phyloP scores from a whole-genome alignment of 257 asterid species.

The Capsicum pubescens region DNA sequence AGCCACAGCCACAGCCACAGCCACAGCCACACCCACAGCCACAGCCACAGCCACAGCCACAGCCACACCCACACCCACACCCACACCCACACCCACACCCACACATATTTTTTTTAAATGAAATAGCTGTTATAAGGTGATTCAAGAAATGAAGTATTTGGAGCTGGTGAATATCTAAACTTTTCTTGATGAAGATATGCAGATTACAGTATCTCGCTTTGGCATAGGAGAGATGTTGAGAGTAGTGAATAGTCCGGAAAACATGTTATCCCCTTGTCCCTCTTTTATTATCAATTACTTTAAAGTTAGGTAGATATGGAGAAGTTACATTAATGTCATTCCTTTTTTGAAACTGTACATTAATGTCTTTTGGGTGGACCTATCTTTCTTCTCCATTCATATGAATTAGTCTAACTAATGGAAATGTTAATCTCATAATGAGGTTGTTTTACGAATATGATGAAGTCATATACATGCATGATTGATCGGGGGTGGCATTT shows the following conservation, averaged over 20 bases:
- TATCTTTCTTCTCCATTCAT: background rate
- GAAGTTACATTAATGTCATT: background rate
- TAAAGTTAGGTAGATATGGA: background rate
- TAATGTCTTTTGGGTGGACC: background rate
- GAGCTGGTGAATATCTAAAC: background rate
- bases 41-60: no score
- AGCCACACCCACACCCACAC: no score
- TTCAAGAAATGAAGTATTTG: background rate
- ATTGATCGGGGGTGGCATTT: background rate
- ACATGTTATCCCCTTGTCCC: background rate
- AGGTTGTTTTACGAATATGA: background rate
- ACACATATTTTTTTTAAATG: background rate
- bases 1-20: no score
- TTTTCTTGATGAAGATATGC: background rate
- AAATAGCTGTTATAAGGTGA: conserved; percentile 15
- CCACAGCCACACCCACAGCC: no score
- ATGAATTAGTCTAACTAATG: background rate
- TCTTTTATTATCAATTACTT: conserved; percentile 1
- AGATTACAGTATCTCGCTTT: background rate
- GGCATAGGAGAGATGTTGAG: conserved; percentile 7
- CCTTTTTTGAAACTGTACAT: background rate
- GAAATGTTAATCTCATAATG: background rate
- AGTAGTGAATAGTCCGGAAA: background rate
- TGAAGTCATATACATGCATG: conserved; percentile 10
- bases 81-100: no score